Evolutionary conservation across 1,139 yeast genomes (phyloP).

Genomic region (Candida sanyaensis): DNA sequence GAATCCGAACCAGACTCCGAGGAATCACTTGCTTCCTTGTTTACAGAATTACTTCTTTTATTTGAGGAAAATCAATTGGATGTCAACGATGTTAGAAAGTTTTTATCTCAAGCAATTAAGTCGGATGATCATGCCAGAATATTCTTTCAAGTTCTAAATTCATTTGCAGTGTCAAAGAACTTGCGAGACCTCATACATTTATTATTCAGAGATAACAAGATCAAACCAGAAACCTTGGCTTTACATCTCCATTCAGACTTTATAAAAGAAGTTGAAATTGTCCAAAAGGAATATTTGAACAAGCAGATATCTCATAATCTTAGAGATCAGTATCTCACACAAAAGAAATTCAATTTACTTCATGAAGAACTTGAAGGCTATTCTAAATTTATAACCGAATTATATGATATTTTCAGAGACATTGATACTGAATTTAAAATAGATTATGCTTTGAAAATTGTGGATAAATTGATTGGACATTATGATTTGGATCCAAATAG

Average conservation of each 20-base stretch:
- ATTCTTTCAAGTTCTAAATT: conserved; percentile 48
- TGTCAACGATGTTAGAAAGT: conserved; percentile 25
- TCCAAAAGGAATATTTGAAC: conserved; percentile 38
- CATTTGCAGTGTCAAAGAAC: conserved; percentile 37
- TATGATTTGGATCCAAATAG: conserved; percentile 77
- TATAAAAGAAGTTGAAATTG: conserved; percentile 37
- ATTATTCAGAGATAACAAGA: conserved; percentile 23
- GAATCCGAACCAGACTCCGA: conserved; percentile 18
- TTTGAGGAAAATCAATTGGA: conserved; percentile 28
- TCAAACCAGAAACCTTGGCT: conserved; percentile 41
- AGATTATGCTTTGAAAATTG: conserved; percentile 47
- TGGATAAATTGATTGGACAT: conserved; percentile 70
- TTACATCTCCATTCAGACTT: conserved; percentile 36
- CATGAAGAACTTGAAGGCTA: conserved; percentile 85
- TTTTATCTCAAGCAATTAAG: conserved; percentile 31
- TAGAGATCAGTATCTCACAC: conserved; percentile 63
- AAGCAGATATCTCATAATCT: conserved; percentile 46
- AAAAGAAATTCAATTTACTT: conserved; percentile 70
- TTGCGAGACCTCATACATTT: conserved; percentile 29
- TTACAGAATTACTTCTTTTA: conserved; percentile 39
- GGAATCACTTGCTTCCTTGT: conserved; percentile 21
- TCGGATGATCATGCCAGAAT: conserved; percentile 36
- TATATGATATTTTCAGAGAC: conserved; percentile 45
- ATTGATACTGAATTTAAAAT: conserved; percentile 45
- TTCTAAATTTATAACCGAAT: conserved; percentile 60